Percentiles rank a stretch among this genome's conserved stretches.
phyloP scores from a whole-genome alignment of 2,329 filamentous ascomycete genomes.

The Xylaria sp. region DNA sequence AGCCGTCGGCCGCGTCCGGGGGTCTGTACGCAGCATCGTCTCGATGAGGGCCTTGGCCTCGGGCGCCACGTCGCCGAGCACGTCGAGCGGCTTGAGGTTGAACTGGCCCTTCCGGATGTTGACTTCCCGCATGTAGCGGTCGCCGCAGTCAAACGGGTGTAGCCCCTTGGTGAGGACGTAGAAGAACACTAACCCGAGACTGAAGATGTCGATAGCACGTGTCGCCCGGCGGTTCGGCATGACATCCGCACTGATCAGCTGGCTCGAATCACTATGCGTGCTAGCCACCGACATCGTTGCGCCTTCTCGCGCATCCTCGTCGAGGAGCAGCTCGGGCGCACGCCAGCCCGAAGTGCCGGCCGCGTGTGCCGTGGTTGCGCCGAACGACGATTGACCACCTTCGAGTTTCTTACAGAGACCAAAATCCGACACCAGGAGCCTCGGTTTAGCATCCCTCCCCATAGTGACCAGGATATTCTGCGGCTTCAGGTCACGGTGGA shows the following conservation, averaged over 20 bases:
- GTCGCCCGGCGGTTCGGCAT: slow-evolving; percentile 79
- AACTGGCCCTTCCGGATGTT: slow-evolving; percentile 93
- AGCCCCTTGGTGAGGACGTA: slow-evolving; percentile 93
- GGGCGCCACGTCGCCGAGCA: slow-evolving; percentile 79
- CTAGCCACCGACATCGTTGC: slow-evolving; percentile 48
- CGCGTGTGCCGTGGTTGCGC: slow-evolving; percentile 90
- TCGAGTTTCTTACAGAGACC: slow-evolving; percentile 97
- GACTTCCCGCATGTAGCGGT: slow-evolving; percentile 92
- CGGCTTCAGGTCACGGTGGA: slow-evolving; percentile 95
- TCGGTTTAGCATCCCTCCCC: slow-evolving; percentile 69
- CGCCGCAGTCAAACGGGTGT: slow-evolving; percentile 93
- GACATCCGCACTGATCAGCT: slow-evolving; percentile 60
- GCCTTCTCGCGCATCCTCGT: slow-evolving; percentile 66
- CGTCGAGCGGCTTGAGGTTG: slow-evolving; percentile 70
- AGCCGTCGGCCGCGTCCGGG: slow-evolving; percentile 55
- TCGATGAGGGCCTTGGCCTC: slow-evolving; percentile 87
- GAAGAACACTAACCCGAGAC: slow-evolving; percentile 95
- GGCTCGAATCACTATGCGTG: slow-evolving; percentile 64
- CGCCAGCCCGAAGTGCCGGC: slow-evolving; percentile 96
- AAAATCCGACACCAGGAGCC: slow-evolving; percentile 96
- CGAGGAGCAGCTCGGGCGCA: slow-evolving; percentile 86
- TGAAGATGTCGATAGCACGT: slow-evolving; percentile 96
- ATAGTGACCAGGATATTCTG: slow-evolving; percentile 92
- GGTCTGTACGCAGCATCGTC: slow-evolving; percentile 74
- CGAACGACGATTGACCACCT: slow-evolving; percentile 90